Evolutionary conservation across 2,329 filamentous ascomycete genomes (phyloP).

Genomic region (Dryadomyces quercus-mongolicae): DNA sequence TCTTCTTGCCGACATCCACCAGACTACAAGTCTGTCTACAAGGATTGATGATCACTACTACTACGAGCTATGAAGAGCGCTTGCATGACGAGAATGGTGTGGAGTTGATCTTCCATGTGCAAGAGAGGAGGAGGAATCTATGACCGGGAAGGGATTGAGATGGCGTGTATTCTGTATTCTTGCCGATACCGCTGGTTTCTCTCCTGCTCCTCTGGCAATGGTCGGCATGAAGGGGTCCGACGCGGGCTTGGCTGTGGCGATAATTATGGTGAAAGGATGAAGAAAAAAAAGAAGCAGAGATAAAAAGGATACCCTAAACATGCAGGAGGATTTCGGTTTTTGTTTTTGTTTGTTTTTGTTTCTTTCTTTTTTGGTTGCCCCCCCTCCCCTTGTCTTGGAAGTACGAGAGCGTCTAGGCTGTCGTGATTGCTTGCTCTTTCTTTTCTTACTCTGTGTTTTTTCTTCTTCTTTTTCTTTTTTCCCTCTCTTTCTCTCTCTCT

Average conservation of each 20-base stretch:
- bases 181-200: neutral
- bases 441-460: neutral
- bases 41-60: too few species aligned
- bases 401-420: neutral
- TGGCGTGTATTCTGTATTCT: too few species aligned
- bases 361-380: too few species aligned
- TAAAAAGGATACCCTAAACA: slow-evolving; percentile 2
- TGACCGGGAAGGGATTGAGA: neutral
- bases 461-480: neutral
- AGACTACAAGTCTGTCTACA: too few species aligned
- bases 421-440: neutral
- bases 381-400: neutral
- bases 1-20: too few species aligned
- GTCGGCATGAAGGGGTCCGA: neutral
- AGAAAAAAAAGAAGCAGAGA: neutral
- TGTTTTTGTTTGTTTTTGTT: neutral
- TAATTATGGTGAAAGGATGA: neutral
- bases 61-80: too few species aligned
- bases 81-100: too few species aligned
- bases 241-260: neutral
- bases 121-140: too few species aligned
- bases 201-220: neutral
- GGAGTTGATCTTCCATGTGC: too few species aligned
- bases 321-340: neutral
- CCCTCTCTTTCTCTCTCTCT: neutral